Conservation (phyloP, 768 basidiomycete species). For the Xerocomellus dryophilus region DNA sequence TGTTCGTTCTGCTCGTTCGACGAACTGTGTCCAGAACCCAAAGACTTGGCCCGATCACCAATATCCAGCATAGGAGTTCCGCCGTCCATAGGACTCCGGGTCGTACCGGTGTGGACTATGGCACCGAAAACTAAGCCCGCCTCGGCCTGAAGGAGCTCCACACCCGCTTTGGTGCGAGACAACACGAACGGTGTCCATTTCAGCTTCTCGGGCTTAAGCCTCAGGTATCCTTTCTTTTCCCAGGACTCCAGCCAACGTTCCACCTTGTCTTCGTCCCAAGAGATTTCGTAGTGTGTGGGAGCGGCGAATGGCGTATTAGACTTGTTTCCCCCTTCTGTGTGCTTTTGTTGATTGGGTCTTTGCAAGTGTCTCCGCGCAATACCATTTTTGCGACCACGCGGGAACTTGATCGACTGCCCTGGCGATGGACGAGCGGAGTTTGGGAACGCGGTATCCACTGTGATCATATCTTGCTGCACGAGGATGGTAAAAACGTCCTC, state of each 20-base stretch:
- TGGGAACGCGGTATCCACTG: conserved; percentile 44
- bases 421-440: conserved; percentile 62
- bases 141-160: conserved; percentile 26
- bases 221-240: conserved; percentile 76
- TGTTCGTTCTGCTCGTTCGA: conserved; percentile 18
- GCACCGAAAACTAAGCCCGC: conserved; percentile 12
- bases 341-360: conserved; percentile 48
- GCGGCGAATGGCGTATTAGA: conserved; percentile 56
- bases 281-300: conserved; percentile 70
- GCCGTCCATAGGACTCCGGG: conserved; percentile 20
- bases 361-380: conserved; percentile 63
- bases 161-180: conserved; percentile 40
- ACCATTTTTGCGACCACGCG: conserved; percentile 64
- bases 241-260: conserved; percentile 62
- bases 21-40: conserved; percentile 11
- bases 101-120: conserved; percentile 4
- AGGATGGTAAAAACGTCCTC: conserved; percentile 85
- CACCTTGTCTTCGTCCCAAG: conserved; percentile 68
- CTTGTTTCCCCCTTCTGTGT: conserved; percentile 32
- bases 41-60: conserved; percentile 17
- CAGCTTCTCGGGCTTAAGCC: conserved; percentile 74
- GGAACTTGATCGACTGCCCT: conserved; percentile 74
- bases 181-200: conserved; percentile 95
- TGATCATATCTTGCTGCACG: conserved; percentile 71
- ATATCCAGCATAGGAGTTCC: conserved; percentile 24